Evolutionary conservation across 306 rosid genomes (phyloP), one percentile per base, ranked within the genome.

Genomic region (Abrus pulchellus): DNA sequence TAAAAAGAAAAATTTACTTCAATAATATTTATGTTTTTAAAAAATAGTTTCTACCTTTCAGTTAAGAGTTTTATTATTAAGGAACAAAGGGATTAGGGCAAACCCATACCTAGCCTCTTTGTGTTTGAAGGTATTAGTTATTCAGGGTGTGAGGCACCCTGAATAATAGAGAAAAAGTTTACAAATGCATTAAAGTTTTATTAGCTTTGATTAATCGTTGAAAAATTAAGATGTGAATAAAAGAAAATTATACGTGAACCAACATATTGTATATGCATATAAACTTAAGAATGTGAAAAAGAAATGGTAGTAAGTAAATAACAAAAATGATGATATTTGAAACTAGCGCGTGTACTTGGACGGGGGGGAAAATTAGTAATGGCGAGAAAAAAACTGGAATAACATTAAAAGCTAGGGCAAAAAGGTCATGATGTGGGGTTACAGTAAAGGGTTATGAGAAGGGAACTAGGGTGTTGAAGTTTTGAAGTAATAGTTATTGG

Each of bases 401-500:
- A 47, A 61, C 38, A 33, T 5, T 33, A 20, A 76, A 76, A 76
- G 62, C 8, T 47, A 63, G 70, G 54, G 61, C 28, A 47, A 47
- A 61, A 62, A 48, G 61, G 80, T 75, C 41, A 55, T 20, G 8
- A 40, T 55, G 14, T 73, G 28, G 62, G 4, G 1, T 55, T 40
- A 2, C 7, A n/a, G 44, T 48, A 52, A 34, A 7, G 53, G 48
- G 41, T 41, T 55, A 73, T 27, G 38, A 5, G 44, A 43, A 29
- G 40, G 55, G 55, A 54, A 57, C 3, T 72, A n/a, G 33, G 47
- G 32, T 71, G 74, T 48, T 68, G 60, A 47, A 47, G 57, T 29
- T 47, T 69, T 30, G 75, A 71, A 72, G 76, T 4, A 68, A 47
- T 5, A 54, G 38, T 72, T 9, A 56, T 53, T 14, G 77, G 38